phyloP scores from a whole-genome alignment of 2,329 filamentous ascomycete genomes.

The Xylaria sp. region DNA sequence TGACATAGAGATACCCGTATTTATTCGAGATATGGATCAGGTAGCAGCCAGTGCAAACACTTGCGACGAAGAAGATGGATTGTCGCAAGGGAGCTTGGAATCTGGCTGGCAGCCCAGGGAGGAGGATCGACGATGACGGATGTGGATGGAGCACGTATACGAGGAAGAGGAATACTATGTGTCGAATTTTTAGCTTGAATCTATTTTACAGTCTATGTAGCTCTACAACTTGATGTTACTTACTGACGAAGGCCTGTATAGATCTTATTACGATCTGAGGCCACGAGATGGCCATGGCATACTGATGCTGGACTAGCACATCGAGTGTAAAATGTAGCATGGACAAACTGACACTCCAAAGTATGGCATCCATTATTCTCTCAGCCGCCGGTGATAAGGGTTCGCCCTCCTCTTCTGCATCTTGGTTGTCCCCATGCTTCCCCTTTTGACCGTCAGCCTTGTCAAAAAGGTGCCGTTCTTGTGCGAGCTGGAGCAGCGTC shows the following conservation, averaged over 20 bases:
- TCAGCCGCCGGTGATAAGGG: constrained; percentile 48
- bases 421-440: constrained; percentile 34
- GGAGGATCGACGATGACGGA: constrained; percentile 48
- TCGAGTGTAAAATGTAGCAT: constrained; percentile 80
- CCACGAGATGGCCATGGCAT: constrained; percentile 69
- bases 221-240: constrained; percentile 15
- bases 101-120: constrained; percentile 52
- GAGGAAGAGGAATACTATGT: constrained; percentile 57
- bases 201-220: neutral
- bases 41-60: constrained; percentile 70
- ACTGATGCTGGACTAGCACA: constrained; percentile 78
- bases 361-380: constrained; percentile 55
- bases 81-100: constrained; percentile 57
- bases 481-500: constrained; percentile 74
- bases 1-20: constrained; percentile 80
- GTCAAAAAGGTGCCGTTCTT: constrained; percentile 62
- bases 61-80: constrained; percentile 64
- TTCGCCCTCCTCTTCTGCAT: constrained; percentile 42
- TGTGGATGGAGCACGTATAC: constrained; percentile 62
- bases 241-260: constrained; percentile 56
- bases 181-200: constrained; percentile 5
- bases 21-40: constrained; percentile 81
- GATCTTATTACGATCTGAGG: constrained; percentile 55
- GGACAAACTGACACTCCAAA: constrained; percentile 65
- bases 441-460: constrained; percentile 48